Evolutionary conservation across 176 grass and related monocot genomes (phyloP).

Genomic region (Eleusine coracana): DNA sequence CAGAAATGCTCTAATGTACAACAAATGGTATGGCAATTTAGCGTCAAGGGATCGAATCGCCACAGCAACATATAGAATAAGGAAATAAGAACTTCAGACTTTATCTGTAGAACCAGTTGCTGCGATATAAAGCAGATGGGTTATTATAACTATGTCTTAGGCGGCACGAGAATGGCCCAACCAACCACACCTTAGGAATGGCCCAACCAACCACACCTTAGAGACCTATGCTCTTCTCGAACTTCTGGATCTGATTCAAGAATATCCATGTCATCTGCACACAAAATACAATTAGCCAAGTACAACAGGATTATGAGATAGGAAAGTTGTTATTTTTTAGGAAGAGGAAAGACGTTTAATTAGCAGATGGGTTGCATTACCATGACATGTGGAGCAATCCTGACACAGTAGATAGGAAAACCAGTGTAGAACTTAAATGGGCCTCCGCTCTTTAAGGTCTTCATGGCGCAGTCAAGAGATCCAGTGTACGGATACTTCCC

Average conservation of each 20-base stretch:
- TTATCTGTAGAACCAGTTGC: constrained; percentile 39
- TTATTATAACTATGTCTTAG: constrained; percentile 24
- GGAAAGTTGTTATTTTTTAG: neutral
- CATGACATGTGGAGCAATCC: constrained; percentile 95
- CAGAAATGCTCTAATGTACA: constrained; percentile 12
- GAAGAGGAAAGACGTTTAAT: neutral
- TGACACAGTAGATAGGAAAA: constrained; percentile 90
- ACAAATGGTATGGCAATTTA: constrained; percentile 9
- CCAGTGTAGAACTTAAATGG: constrained; percentile 97
- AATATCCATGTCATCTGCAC: constrained; percentile 97
- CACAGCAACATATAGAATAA: constrained; percentile 26
- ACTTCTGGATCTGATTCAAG: constrained; percentile 92
- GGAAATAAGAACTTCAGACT: constrained; percentile 22
- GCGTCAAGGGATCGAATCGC: constrained; percentile 14
- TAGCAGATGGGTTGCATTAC: constrained; percentile 49
- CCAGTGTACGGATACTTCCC: constrained; percentile 93
- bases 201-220: constrained; percentile 37
- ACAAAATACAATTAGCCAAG: constrained; percentile 38
- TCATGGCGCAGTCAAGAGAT: constrained; percentile 79
- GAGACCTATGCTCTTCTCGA: constrained; percentile 59
- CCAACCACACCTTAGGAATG: constrained; percentile 43
- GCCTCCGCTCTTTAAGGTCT: constrained; percentile 84
- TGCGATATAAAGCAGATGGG: constrained; percentile 21
- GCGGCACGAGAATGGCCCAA: neutral
- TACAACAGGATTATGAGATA: constrained; percentile 6